Base-by-base conservation (phyloP, 1,284 basidiomycete species). In the Malassezia sp. region DNA sequence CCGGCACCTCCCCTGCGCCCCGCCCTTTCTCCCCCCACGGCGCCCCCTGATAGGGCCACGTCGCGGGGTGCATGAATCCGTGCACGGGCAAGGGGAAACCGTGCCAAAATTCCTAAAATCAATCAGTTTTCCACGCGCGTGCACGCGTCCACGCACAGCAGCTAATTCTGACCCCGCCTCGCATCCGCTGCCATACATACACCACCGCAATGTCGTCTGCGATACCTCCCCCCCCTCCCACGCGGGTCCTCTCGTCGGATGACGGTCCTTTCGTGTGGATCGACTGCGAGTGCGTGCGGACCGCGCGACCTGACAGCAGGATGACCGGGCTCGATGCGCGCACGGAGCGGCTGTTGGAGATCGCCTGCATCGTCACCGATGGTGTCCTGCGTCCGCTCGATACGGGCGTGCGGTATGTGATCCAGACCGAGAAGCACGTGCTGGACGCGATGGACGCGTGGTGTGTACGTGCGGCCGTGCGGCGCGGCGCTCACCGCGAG, bases 181-280 rank as follows among this genome's bases (percentile, higher is more conserved):
- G n/a, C n/a, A n/a, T n/a, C n/a, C n/a, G n/a, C n/a, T n/a, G n/a
- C n/a, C n/a, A n/a, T n/a, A n/a, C n/a, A n/a, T n/a, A n/a, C n/a
- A n/a, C n/a, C n/a, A n/a, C n/a, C n/a, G n/a, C 23, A 14, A 28
- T 28, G 14, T 34, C 31, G 29, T 56, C 57, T 8, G 37, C 52
- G 0, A 57, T 64, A 9, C 63, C 63, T 1, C 63, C 63, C 9
- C 60, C 61, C 4, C 28, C 59, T 2, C 53, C 61, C 5, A 42
- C 41, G 18, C 38, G 40, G 3, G 42, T 38, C 17, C 32, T 67
- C 20, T n/a, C 28, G 10, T 34, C 42, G 34, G 60, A 72, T 5
- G 75, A 78, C 15, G 82, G 83, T 0, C 84, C 85, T 8, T 71
- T 88, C 38, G 83, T 88, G 2, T 88, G 85, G 85, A 78, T 88